A percentile compares a stretch with the other conserved stretches of the same genome.
Conservation (phyloP, 1,284 basidiomycete genomes). For the Sporisorium graminicola region DNA sequence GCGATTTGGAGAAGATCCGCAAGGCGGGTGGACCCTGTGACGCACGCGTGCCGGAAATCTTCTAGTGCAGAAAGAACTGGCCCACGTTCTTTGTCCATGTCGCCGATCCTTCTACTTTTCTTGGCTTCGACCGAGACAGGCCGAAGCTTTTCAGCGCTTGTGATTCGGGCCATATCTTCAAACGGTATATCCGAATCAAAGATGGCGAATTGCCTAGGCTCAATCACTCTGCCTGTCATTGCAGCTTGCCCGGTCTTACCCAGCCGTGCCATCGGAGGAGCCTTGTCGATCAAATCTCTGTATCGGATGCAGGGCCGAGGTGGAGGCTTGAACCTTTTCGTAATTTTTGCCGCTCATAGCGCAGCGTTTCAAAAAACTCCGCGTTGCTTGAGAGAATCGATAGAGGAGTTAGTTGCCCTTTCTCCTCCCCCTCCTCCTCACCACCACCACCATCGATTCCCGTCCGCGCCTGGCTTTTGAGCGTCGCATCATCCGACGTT, state of each 20-base stretch:
- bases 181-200: background rate
- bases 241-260: background rate
- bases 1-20: background rate
- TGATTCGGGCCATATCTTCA: background rate
- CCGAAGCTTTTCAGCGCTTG: constrained; percentile 9
- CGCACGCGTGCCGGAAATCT: background rate
- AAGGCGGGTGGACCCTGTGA: constrained; percentile 4
- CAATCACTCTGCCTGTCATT: no score
- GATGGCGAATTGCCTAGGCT: background rate
- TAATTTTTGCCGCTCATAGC: background rate
- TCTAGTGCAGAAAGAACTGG: background rate
- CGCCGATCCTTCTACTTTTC: constrained; percentile 12
- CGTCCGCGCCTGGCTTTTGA: background rate
- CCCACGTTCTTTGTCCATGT: background rate
- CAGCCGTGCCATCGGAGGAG: background rate
- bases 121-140: constrained; percentile 23
- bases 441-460: constrained; percentile 13
- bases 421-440: background rate
- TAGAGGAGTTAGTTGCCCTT: background rate
- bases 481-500: constrained; percentile 14
- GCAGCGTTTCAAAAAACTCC: background rate
- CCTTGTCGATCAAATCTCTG: background rate
- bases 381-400: background rate
- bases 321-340: constrained; percentile 6
- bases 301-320: constrained; percentile 1